Evolutionary conservation across 352 stramenopile species (phyloP), one percentile per base, ranked within the genome.

Genomic region (Phytophthora sp.): DNA sequence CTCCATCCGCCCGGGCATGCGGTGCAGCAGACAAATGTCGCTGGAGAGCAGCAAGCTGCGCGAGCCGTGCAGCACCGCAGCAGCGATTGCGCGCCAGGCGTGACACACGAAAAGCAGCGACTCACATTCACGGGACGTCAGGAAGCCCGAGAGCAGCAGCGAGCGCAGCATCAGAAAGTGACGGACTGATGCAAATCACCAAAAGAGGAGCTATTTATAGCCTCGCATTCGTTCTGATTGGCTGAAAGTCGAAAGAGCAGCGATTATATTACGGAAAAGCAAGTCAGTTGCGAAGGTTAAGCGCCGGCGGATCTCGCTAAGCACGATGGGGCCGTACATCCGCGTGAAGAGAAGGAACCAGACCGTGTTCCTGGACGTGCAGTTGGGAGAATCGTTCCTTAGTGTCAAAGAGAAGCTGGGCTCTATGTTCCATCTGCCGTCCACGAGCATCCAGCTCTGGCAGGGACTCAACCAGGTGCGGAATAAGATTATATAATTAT

Each of bases 301-400:
- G 13, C 15, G 8, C n/a, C 15, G 45, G 36, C 18, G 31, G 36
- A 44, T 44, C 20, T 44, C 23, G 29, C 41, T 2, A 11, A 31
- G 26, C n/a, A 33, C 0, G 5, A 84, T 85, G 76, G 69, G 69
- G 26, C 80, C 86, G 75, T 97, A 97, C 60, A 76, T 97, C 57
- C 86, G 89, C 76, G 77, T 97, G n/a, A 97, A 97, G 84, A 78
- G 89, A 56, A 70, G 81, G 38, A 90, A 82, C 64, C 86, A 93
- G 76, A 96, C 88, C 18, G 81, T 97, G 31, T 97, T 97, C 66
- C 63, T 97, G 67, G 82, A 95, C 67, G 85, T 90, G 53, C 76
- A 94, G 65, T 76, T 87, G 35, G 61, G 65, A 18, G 88, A 97
- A 49, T 89, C 83, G 33, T 96, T 97, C 67, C 71, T 86, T 23